Evolutionary conservation across 2,329 filamentous ascomycete species (phyloP), one percentile per base, ranked within the genome.

Genomic region (Fusarium penzigii): DNA sequence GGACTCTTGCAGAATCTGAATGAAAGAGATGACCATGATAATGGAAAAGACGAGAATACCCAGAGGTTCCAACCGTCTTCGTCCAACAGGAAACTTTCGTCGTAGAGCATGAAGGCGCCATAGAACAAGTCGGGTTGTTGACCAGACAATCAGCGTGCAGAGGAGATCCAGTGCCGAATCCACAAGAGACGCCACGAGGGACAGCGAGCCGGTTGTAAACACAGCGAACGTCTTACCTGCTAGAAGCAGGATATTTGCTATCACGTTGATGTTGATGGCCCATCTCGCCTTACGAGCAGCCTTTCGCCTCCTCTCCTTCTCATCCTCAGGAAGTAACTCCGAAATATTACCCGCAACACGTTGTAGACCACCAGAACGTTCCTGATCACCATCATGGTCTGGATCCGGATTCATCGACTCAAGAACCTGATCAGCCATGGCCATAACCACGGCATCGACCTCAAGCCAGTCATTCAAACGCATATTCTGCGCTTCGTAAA

Each of bases 1-100:
- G 42, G 87, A 89, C 68, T 90, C 80, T 11, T 91, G 76, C 17
- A 81, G 82, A 41, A 92, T 89, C 71, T 92, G 89, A 55, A 85
- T 79, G 70, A 92, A 92, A 0, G 87, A 89, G 0, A 87, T 90
- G 56, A 92, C 87, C 88, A 92, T 92, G 67, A 92, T 88, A 56
- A 91, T 82, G 17, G 86, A 88, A 72, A 92, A 92, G 39, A 92
- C 84, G 2, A 92, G 76, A 9, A 92, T 86, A 16, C 89, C 89
- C 3, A 92, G 78, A 0, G 89, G 89, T 63, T 92, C 89, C 20
- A 92, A 76, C 17, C 75, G 70, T 16, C 88, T 80, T 17, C 88
- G 79, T 5, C 89, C 89, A 14, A 90, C 85, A 0, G 89, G 89
- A 59, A 91, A 92, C 2, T 81, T 78, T 66, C 90, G 88, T 60